A percentile compares a stretch with the other conserved stretches of the same genome.
phyloP scores from a whole-genome alignment of 2,329 filamentous ascomycete genomes.

The Dothiorella sarmentorum region DNA sequence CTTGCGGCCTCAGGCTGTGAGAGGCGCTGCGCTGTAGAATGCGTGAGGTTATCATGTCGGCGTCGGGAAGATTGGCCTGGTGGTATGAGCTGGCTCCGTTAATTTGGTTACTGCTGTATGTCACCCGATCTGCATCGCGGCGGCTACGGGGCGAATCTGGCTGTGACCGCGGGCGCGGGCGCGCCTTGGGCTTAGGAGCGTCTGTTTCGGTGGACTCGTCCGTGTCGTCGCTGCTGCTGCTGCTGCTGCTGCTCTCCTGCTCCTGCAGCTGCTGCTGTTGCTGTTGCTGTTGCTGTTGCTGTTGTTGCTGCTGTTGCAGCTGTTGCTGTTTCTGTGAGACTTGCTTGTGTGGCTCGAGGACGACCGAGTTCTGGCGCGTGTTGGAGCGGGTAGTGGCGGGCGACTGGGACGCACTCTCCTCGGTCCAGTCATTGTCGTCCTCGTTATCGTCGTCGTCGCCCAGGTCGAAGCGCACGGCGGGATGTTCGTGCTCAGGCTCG shows the following conservation, averaged over 20 bases:
- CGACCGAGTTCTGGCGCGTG: slow-evolving; percentile 40
- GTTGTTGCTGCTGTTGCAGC: slow-evolving; percentile 19
- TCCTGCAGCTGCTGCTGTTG: no score
- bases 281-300: slow-evolving; percentile 21
- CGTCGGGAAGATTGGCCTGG: slow-evolving; percentile 44
- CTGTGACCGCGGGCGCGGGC: slow-evolving; percentile 21
- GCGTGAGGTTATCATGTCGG: slow-evolving; percentile 64
- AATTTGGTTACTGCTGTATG: slow-evolving; percentile 19
- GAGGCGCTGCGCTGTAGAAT: slow-evolving; percentile 63
- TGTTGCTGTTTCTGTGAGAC: slow-evolving; percentile 4
- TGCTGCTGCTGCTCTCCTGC: no score
- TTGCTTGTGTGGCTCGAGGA: slow-evolving; percentile 33
- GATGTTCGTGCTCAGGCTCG: slow-evolving; percentile 33
- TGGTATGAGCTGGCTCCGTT: slow-evolving; percentile 35
- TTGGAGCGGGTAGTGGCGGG: slow-evolving; percentile 40
- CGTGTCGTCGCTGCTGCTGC: slow-evolving; percentile 18
- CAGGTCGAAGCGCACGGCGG: slow-evolving; percentile 42
- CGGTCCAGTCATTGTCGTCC: slow-evolving; percentile 39
- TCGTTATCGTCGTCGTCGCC: slow-evolving; percentile 31
- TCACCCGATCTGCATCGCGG: slow-evolving; percentile 1
- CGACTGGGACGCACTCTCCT: slow-evolving; percentile 42
- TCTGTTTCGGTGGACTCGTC: slow-evolving; percentile 21
- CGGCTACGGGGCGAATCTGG: slow-evolving; percentile 30
- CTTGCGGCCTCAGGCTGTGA: slow-evolving; percentile 60
- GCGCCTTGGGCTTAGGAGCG: slow-evolving; percentile 5